Evolutionary conservation across 106 monocot genomes (phyloP).

Genomic region (Dendrobium huoshanense): DNA sequence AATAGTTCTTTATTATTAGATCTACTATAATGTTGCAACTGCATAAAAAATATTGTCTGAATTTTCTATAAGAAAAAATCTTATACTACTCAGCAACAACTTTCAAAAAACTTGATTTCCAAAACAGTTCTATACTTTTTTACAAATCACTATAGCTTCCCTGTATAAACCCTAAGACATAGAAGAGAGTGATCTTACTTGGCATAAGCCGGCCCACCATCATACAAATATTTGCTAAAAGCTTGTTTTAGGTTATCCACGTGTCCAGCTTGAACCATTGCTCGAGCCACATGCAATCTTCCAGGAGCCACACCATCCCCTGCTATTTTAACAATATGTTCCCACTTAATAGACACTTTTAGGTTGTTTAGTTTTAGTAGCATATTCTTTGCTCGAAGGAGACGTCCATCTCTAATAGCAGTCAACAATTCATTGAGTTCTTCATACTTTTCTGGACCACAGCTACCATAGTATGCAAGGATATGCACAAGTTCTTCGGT

Average conservation of each 20-base stretch:
- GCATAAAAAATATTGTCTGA: too few species aligned
- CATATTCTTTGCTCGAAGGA: constrained; percentile 74
- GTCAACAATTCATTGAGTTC: constrained; percentile 51
- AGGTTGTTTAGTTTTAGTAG: constrained; percentile 58
- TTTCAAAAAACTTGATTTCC: too few species aligned
- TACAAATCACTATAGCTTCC: too few species aligned
- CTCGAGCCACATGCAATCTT: constrained; percentile 82
- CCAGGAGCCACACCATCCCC: constrained; percentile 93
- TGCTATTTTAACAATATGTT: constrained; percentile 70
- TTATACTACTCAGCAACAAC: too few species aligned
- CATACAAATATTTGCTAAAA: constrained; percentile 73
- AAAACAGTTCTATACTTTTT: too few species aligned
- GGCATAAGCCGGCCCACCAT: constrained; percentile 91
- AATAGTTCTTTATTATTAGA: too few species aligned
- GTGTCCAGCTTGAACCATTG: constrained; percentile 86
- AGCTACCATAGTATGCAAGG: constrained; percentile 82
- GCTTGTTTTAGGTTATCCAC: constrained; percentile 74
- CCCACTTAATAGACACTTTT: constrained; percentile 82
- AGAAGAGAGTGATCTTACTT: constrained; percentile 32
- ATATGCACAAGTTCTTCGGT: constrained; percentile 71
- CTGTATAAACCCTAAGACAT: too few species aligned
- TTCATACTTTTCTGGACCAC: constrained; percentile 52
- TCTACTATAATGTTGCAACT: too few species aligned
- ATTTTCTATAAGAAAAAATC: too few species aligned
- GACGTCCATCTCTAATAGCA: constrained; percentile 74